Evolutionary conservation across 345 rosid species (phyloP), one percentile per base, ranked within the genome.

Genomic region (Brassica incana): DNA sequence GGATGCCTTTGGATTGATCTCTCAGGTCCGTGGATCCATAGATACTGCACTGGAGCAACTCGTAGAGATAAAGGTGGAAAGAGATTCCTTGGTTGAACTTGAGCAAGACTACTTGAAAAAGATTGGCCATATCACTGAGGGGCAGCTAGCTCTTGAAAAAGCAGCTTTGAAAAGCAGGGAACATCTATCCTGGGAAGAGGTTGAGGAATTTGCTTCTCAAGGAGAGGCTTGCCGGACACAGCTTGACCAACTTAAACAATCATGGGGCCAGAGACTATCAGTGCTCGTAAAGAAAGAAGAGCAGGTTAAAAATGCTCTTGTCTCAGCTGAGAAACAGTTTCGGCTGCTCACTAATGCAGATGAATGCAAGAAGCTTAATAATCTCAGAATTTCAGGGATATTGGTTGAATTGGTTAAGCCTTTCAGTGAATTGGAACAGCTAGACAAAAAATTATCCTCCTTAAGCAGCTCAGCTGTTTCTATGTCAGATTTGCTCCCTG

Each of bases 161-260:
- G 94, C 92, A 80, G 87, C 98, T 29, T 32, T 87, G 76, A 89
- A 89, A 87, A 88, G 95, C 68, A 86, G 97, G 85, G 97, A 94
- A 86, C 88, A 91, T 84, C 90, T 90, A 50, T 94, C 97, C 15
- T 94, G 98, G 97, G 98, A 94, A 86, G 98, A 94, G 83, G 98
- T 97, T 59, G 98, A 94, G 86, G 97, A 94, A 85, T 89, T 94
- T 67, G 91, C 91, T 72, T 89, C 98, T 67, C 98, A 94, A 83
- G 98, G 92, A 88, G 98, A 94, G 87, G 90, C 95, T 83, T 94
- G 92, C 82, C 85, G 91, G 85, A 90, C 86, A 66, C 94, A 89
- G 85, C 87, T 94, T 80, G 95, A 89, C 77, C 87, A 88, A 72
- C 95, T 93, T 75, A 93, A 91, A 80, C 92, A 86, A 78, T 78